Evolutionary conservation across 371 early-diverging fungal species (phyloP).

Genomic region (Mucor piriformis): DNA sequence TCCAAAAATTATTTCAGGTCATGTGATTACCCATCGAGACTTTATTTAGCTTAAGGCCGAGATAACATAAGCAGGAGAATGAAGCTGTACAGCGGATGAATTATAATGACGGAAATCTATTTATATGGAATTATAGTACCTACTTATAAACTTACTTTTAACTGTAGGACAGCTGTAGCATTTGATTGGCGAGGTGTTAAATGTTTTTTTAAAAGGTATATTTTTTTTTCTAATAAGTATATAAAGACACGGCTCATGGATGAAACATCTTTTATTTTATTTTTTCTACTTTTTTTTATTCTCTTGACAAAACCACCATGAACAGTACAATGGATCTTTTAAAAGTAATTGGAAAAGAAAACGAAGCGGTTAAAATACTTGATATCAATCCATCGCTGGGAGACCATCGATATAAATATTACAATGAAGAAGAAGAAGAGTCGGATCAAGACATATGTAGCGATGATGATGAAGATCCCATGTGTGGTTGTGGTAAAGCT

Average conservation of each 20-base stretch:
- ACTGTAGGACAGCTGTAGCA: too few species aligned
- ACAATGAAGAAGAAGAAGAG: neutral
- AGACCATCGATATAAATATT: neutral
- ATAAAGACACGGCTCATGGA: neutral
- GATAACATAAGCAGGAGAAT: too few species aligned
- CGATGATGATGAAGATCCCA: neutral
- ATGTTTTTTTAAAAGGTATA: neutral
- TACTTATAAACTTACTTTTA: too few species aligned
- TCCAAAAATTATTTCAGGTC: too few species aligned
- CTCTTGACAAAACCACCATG: neutral
- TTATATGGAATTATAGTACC: too few species aligned
- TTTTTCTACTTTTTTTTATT: neutral
- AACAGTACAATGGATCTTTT: neutral
- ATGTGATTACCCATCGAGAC: too few species aligned
- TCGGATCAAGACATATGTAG: neutral
- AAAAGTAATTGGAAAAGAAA: neutral
- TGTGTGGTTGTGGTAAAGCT: constrained; percentile 20
- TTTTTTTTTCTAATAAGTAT: neutral
- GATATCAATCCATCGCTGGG: neutral
- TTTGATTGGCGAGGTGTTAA: too few species aligned
- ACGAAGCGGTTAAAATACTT: neutral
- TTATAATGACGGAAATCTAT: too few species aligned
- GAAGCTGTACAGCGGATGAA: too few species aligned
- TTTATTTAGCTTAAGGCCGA: too few species aligned
- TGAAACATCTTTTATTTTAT: neutral